Conservation (phyloP, 495 filamentous ascomycete species). For the Bombardia bombarda region DNA sequence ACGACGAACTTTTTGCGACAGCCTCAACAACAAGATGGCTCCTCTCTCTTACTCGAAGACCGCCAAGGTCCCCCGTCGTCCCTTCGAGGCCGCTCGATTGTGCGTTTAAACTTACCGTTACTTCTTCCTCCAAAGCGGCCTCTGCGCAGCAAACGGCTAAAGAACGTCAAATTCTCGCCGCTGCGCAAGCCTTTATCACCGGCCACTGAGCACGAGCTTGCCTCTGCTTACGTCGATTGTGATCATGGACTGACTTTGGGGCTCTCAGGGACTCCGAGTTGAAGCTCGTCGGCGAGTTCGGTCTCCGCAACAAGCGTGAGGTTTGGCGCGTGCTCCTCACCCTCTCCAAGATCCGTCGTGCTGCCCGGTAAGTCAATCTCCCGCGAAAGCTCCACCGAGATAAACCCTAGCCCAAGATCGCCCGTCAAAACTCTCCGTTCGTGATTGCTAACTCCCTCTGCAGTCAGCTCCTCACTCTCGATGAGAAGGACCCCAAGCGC, state of each 20-base stretch:
- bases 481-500: constrained; percentile 99
- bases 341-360: constrained; percentile 99
- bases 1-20: constrained; percentile 18
- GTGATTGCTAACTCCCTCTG: constrained; percentile 5
- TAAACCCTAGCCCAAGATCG: too few relatives aligned
- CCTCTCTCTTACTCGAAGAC: constrained; percentile 88
- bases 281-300: constrained; percentile 98
- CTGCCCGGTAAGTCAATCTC: constrained; percentile 73
- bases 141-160: constrained; percentile 18
- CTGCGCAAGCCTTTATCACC: constrained; percentile 39
- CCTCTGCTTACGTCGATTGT: constrained; percentile 91
- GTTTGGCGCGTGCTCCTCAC: constrained; percentile 99
- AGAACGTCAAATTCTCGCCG: constrained; percentile 30
- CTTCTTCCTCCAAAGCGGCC: constrained; percentile 18
- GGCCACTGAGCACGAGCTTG: constrained; percentile 98
- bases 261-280: constrained; percentile 87
- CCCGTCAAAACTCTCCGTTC: background rate
- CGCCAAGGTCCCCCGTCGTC: constrained; percentile 81
- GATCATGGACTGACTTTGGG: constrained; percentile 40
- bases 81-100: constrained; percentile 99
- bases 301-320: constrained; percentile 99
- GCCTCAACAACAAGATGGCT: constrained; percentile 40
- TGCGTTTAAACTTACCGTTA: constrained; percentile 34
- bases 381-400: background rate
- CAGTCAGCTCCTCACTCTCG: constrained; percentile 98